A percentile compares a stretch with the other conserved stretches of the same genome.
phyloP scores from a whole-genome alignment of 331 rosid genomes.

The Erythrophleum ivorense region DNA sequence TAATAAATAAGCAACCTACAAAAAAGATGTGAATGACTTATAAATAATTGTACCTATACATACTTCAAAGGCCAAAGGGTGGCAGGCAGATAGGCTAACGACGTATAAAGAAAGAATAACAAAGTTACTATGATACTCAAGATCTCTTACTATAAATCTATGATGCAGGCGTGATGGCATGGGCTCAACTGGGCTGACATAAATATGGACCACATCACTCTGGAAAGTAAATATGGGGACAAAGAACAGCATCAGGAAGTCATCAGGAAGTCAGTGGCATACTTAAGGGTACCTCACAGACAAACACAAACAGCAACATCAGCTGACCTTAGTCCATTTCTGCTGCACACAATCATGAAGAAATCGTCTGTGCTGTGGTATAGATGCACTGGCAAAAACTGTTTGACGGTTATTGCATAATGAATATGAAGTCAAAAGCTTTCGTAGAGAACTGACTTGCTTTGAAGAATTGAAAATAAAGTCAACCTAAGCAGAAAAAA shows the following conservation, averaged over 20 bases:
- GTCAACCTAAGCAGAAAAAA: constrained; percentile 71
- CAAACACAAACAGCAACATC: constrained; percentile 42
- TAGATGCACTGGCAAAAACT: constrained; percentile 94
- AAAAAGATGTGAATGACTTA: constrained; percentile 12
- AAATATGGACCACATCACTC: constrained; percentile 82
- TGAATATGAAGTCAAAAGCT: constrained; percentile 84
- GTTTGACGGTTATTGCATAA: constrained; percentile 80
- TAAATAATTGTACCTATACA: background rate
- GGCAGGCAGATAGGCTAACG: constrained; percentile 14
- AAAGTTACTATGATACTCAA: constrained; percentile 13
- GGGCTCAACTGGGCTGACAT: constrained; percentile 79
- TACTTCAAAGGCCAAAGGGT: constrained; percentile 25
- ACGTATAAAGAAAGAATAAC: constrained; percentile 2
- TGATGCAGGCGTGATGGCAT: constrained; percentile 81
- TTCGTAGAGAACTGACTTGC: constrained; percentile 79
- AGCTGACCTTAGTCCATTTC: constrained; percentile 91
- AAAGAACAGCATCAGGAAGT: constrained; percentile 23
- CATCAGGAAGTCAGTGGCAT: constrained; percentile 34
- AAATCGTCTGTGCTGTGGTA: constrained; percentile 90
- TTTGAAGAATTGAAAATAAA: constrained; percentile 87
- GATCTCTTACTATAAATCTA: constrained; percentile 72
- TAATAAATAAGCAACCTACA: constrained; percentile 12
- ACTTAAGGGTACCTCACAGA: constrained; percentile 31
- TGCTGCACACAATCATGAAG: constrained; percentile 86
- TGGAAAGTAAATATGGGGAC: constrained; percentile 48